phyloP scores from a whole-genome alignment of 345 rosid species.

The Boechera divaricarpa region DNA sequence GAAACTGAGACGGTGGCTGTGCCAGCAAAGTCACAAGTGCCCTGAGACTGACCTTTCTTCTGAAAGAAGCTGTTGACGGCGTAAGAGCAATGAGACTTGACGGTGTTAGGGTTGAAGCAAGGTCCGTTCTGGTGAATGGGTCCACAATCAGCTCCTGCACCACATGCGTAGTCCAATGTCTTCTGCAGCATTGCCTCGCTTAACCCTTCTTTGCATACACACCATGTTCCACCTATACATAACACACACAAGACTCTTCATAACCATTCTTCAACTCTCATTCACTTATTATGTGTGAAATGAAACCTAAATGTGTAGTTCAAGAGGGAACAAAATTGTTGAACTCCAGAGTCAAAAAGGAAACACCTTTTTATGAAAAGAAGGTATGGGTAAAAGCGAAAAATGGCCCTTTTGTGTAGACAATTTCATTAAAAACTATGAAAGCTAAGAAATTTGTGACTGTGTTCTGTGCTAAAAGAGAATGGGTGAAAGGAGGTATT shows the following conservation, averaged over 20 bases:
- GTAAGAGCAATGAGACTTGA: conserved; percentile 77
- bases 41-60: conserved; percentile 69
- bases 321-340: conserved; percentile 25
- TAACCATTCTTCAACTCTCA: neutral
- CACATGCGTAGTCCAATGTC: conserved; percentile 93
- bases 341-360: conserved; percentile 5
- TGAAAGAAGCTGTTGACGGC: conserved; percentile 96
- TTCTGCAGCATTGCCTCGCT: conserved; percentile 65
- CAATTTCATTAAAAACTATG: conserved; percentile 7
- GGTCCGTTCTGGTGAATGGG: conserved; percentile 65
- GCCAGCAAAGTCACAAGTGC: conserved; percentile 87
- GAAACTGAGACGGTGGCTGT: conserved; percentile 59
- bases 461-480: conserved; percentile 28
- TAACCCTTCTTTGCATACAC: conserved; percentile 76
- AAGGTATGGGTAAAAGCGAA: conserved; percentile 25
- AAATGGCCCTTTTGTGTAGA: conserved; percentile 1
- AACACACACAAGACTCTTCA: conserved; percentile 4
- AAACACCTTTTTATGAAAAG: conserved; percentile 31
- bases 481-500: conserved; percentile 11
- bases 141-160: conserved; percentile 95
- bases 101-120: conserved; percentile 78
- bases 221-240: conserved; percentile 71
- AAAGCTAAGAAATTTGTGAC: conserved; percentile 25
- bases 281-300: conserved; percentile 13
- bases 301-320: conserved; percentile 17